These are phyloP conservation scores for Colletotrichum sp. DNA, from an alignment of 2,329 filamentous ascomycete genomes.

Conservation along the genomic window DNA sequence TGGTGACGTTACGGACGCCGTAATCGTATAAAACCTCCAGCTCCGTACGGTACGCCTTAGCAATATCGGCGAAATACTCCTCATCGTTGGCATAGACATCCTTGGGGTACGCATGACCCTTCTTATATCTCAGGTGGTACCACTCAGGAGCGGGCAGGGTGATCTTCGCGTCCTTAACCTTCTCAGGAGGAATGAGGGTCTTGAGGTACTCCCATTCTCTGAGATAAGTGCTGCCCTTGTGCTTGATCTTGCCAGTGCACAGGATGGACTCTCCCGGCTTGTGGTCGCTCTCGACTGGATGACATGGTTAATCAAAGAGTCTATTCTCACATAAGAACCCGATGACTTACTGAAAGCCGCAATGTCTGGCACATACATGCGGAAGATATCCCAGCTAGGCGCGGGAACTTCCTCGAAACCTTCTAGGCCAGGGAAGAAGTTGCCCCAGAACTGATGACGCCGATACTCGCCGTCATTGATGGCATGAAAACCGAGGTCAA, in stretches of 20 bases:
- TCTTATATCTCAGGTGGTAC: slow-evolving; percentile 67
- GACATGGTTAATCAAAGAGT: background rate
- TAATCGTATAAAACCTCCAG: slow-evolving; percentile 59
- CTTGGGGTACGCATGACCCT: slow-evolving; percentile 59
- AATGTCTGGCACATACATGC: slow-evolving; percentile 42
- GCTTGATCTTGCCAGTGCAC: slow-evolving; percentile 52
- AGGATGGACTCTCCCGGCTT: slow-evolving; percentile 52
- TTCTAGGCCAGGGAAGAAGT: slow-evolving; percentile 41
- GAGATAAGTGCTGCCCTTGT: slow-evolving; percentile 47
- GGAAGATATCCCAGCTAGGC: slow-evolving; percentile 38
- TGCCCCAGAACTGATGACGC: slow-evolving; percentile 38
- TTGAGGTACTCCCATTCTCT: slow-evolving; percentile 47
- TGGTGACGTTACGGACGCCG: slow-evolving; percentile 62
- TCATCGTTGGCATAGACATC: slow-evolving; percentile 61
- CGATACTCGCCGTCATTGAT: slow-evolving; percentile 75
- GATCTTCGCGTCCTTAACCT: slow-evolving; percentile 69
- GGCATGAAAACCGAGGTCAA: slow-evolving; percentile 68
- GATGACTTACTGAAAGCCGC: slow-evolving; percentile 42
- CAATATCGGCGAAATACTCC: slow-evolving; percentile 63
- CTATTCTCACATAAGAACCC: background rate
- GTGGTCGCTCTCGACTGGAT: slow-evolving; percentile 45
- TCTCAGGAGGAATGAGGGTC: slow-evolving; percentile 58
- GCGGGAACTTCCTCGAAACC: slow-evolving; percentile 43
- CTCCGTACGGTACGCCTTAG: slow-evolving; percentile 60
- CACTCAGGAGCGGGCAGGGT: slow-evolving; percentile 67